Evolutionary conservation across 208 protist genomes (phyloP), one percentile per base, ranked within the genome.

Genomic region (Leptomonas seymouri): DNA sequence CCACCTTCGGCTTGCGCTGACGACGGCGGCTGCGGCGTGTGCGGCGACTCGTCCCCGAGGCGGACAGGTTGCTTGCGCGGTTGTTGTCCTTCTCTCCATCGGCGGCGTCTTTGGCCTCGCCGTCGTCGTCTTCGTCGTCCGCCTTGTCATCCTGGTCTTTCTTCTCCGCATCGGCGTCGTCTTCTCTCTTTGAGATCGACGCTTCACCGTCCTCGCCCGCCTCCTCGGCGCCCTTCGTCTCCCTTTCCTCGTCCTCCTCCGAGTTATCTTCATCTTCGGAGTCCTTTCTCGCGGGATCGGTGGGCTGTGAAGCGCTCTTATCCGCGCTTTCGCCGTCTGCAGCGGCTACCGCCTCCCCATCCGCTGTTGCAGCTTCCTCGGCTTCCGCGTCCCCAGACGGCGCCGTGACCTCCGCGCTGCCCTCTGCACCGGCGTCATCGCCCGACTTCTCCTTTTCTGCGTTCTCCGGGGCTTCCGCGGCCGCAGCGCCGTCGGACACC

Each of bases 11-110:
- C 56, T 78, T 84, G 39, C 81, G 77, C 41, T 62, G 76, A 25
- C 83, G 80, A 54, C 78, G 70, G 34, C 72, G 74, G 45, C 81
- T 75, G 46, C 76, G 74, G 28, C 70, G 68, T 18, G 83, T 70
- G 66, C 76, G 76, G 31, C 76, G 76, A 30, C 68, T 65, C 9
- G 76, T 46, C 3, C 66, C 50, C 16, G 67, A 53, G n/a, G 46
- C 42, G 48, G 61, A 48, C 28, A 50, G 30, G 57, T 25, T 72
- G 51, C 61, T 56, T 4, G 49, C 16, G 28, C 60, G 50, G 23
- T 66, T 80, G 28, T 27, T 36, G 48, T 72, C 71, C 25, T 57
- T 56, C 18, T 80, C 59, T 25, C 42, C 54, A 14, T 78, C 73
- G 20, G 21, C 63, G n/a, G 15, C 27, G 45, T 41, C 54, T 28